phyloP scores from a whole-genome alignment of 1,284 basidiomycete genomes.

The Ustilago lituana region DNA sequence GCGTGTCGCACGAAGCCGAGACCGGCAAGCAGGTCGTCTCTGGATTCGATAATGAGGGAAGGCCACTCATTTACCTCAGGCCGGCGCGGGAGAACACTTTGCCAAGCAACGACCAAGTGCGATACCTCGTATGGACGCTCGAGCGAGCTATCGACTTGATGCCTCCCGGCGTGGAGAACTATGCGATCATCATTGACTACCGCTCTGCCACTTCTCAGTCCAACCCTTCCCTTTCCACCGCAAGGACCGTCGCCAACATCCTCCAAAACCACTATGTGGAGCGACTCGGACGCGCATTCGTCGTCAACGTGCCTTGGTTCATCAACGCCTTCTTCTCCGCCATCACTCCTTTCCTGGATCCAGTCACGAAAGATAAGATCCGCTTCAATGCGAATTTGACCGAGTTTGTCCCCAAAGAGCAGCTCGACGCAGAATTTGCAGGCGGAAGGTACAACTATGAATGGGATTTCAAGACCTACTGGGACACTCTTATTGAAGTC shows the following conservation, averaged over 20 bases:
- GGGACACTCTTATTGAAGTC: constrained; percentile 45
- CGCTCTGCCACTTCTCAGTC: constrained; percentile 44
- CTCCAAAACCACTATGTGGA: constrained; percentile 92
- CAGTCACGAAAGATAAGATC: constrained; percentile 87
- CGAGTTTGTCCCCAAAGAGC: constrained; percentile 78
- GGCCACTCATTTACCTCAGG: constrained; percentile 62
- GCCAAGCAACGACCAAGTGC: constrained; percentile 55
- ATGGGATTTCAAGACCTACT: constrained; percentile 81
- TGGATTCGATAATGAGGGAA: constrained; percentile 61
- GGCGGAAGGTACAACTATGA: constrained; percentile 81
- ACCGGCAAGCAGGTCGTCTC: constrained; percentile 62
- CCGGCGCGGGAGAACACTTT: constrained; percentile 64
- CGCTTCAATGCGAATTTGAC: constrained; percentile 76
- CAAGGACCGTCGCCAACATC: constrained; percentile 71
- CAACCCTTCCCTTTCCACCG: constrained; percentile 54
- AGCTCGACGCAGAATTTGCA: constrained; percentile 80
- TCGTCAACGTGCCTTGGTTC: constrained; percentile 79
- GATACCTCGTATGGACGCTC: constrained; percentile 62
- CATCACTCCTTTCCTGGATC: constrained; percentile 87
- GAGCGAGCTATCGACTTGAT: constrained; percentile 63
- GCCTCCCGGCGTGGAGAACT: constrained; percentile 54
- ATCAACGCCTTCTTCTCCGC: constrained; percentile 75
- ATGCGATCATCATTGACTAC: constrained; percentile 62
- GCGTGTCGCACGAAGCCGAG: constrained; percentile 55
- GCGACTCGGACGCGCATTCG: constrained; percentile 83